Base-by-base conservation (phyloP, 306 rosid species). In the Inga oerstediana region DNA sequence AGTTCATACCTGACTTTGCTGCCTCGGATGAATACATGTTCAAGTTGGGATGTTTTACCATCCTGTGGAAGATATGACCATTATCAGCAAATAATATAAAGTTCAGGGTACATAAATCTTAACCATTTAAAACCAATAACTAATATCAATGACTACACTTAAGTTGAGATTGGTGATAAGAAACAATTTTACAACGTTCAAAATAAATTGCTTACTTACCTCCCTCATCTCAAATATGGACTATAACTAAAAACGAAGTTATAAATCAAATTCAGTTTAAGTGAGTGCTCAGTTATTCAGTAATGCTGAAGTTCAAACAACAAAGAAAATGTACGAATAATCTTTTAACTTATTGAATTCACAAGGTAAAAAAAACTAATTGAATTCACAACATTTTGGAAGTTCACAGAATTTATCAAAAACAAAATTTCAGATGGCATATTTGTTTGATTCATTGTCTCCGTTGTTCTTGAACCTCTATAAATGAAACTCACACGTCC, bases 11-110 rank as follows among this genome's bases (percentile, higher is more conserved):
- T 94, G 90, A 96, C 99, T 96, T 96, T 96, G 87, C 99, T 96
- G 83, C 99, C 99, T 82, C 99, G 91, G 56, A 96, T 96, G 67
- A 96, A 96, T 5, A 96, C 98, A 79, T 96, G 99, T 87, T 96
- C 99, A 82, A 96, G 98, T 87, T 91, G 99, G 30, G 98, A 92
- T 67, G 94, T 95, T 84, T 91, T 94, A 39, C 98, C 98, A 41
- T 94, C 99, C 99, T 96, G 90, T 19, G 51, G 77, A 75, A n/a
- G 35, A 80, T 22, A 68, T 46, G 59, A 58, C 59, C 68, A 65
- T 62, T 37, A 80, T 81, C 67, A 89, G 77, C 58, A 81, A 72
- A 77, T 32, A 71, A 61, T 22, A 35, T 67, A 20, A 78, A 76
- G 68, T 64, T 65, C 64, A 68, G 58, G 10, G 3, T 70, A 69